phyloP scores from a whole-genome alignment of 768 basidiomycete species.

The Terana coerulea region DNA sequence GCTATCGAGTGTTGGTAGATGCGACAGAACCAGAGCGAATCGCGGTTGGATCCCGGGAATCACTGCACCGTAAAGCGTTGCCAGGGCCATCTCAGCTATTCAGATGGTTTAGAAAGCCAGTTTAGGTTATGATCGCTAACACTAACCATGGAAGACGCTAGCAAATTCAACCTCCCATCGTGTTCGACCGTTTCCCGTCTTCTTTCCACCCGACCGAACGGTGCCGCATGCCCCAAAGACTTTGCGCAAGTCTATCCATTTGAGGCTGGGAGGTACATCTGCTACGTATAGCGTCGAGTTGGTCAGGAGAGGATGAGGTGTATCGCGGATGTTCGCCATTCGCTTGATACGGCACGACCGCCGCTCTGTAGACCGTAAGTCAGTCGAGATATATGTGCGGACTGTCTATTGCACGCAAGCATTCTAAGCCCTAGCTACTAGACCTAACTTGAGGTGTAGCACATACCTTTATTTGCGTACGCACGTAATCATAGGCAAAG shows the following conservation, averaged over 20 bases:
- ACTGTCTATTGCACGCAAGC: no score
- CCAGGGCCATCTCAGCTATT: conserved; percentile 11
- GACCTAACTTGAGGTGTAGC: no score
- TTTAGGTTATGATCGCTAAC: not conserved
- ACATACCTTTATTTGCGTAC: no score
- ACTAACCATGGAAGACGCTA: not conserved
- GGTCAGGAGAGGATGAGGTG: not conserved
- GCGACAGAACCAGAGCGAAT: not conserved
- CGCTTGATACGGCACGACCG: no score
- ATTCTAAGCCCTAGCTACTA: no score
- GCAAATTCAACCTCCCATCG: not conserved
- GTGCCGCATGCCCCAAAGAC: not conserved
- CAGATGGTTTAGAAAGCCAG: not conserved
- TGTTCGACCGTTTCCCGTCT: not conserved
- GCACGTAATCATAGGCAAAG: no score
- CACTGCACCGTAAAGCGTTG: conserved; percentile 1
- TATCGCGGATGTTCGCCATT: not conserved
- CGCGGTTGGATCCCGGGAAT: not conserved
- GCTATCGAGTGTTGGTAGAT: not conserved
- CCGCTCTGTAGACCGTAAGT: no score
- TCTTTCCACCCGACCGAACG: not conserved
- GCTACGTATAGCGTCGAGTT: not conserved
- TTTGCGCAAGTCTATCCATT: not conserved
- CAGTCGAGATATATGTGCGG: no score
- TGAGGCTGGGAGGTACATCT: not conserved